Conservation (phyloP, 169 alveolate species). For the Cryptosporidium tyzzeri region DNA sequence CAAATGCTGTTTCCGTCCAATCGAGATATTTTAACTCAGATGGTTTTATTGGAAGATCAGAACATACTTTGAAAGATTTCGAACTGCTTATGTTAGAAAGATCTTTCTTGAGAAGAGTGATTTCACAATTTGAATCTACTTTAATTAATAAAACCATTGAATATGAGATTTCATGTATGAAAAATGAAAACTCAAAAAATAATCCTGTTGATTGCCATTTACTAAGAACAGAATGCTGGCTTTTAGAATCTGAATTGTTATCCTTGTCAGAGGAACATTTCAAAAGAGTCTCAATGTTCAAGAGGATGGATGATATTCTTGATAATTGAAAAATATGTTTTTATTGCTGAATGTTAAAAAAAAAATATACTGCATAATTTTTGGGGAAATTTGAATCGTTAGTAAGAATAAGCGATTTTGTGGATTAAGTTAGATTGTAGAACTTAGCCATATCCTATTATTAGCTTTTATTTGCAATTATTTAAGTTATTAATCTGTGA, state of each 20-base stretch:
- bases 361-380: not conserved
- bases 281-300: constrained; percentile 37
- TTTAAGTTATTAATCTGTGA: too few relatives aligned
- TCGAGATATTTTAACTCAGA: constrained; percentile 6
- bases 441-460: not conserved
- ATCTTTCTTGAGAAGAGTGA: constrained; percentile 47
- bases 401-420: not conserved
- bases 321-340: not conserved
- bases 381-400: not conserved
- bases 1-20: constrained; percentile 40
- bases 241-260: constrained; percentile 26
- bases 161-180: constrained; percentile 26
- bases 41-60: constrained; percentile 43
- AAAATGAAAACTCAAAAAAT: not conserved
- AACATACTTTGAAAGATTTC: not conserved
- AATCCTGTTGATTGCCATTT: constrained; percentile 28
- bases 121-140: constrained; percentile 26
- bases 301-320: not conserved
- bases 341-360: not conserved
- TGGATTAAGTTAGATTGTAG: not conserved
- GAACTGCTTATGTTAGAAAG: constrained; percentile 39
- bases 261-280: constrained; percentile 48
- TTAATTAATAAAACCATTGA: constrained; percentile 8
- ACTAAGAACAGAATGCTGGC: constrained; percentile 48
- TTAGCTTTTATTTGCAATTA: not conserved